phyloP scores from a whole-genome alignment of 345 rosid genomes.

The Hibiscus tridactylites region DNA sequence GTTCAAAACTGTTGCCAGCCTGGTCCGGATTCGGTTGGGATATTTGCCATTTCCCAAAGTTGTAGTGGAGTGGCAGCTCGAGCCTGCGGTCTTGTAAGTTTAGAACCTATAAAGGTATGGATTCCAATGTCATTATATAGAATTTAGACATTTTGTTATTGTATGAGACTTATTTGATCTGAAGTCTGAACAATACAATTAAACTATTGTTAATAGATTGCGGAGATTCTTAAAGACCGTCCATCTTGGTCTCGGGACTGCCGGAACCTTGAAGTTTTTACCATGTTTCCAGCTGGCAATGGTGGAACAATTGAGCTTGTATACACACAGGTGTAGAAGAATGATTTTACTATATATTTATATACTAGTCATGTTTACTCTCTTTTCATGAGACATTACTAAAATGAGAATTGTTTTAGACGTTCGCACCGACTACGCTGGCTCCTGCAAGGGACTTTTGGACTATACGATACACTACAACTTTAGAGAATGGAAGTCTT shows the following conservation, averaged over 20 bases:
- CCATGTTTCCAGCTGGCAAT: constrained; percentile 89
- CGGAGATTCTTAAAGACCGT: constrained; percentile 97
- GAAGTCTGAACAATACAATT: background rate
- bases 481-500: constrained; percentile 91
- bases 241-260: constrained; percentile 98
- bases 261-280: constrained; percentile 94
- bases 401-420: constrained; percentile 33
- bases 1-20: constrained; percentile 45
- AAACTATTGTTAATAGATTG: constrained; percentile 45
- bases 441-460: constrained; percentile 99
- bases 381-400: background rate
- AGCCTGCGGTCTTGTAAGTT: constrained; percentile 98
- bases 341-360: background rate
- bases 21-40: constrained; percentile 99
- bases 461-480: constrained; percentile 91
- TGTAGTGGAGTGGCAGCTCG: constrained; percentile 99
- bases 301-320: constrained; percentile 94
- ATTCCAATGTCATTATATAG: background rate
- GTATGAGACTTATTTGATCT: background rate
- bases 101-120: constrained; percentile 85
- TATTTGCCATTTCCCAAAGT: constrained; percentile 98
- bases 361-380: background rate
- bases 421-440: constrained; percentile 96
- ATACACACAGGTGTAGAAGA: constrained; percentile 62
- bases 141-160: background rate